Conservation (phyloP, 768 basidiomycete species). For the Hygrophorus russula region DNA sequence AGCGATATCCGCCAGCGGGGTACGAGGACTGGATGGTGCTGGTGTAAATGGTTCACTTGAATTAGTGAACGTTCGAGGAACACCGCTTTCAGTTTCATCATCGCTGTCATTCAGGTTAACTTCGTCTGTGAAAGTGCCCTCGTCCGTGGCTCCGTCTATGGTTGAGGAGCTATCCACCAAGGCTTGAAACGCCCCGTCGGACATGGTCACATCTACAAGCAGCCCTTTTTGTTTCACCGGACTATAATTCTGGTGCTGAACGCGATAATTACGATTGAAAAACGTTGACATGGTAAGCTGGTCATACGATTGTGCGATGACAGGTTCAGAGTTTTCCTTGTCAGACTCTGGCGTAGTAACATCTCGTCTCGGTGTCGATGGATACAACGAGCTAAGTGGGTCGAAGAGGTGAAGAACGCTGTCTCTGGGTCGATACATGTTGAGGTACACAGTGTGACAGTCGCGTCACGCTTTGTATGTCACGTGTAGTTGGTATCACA, state of each 20-base stretch:
- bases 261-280: conserved; percentile 23
- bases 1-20: conserved; percentile 26
- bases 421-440: conserved; percentile 23
- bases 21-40: conserved; percentile 15
- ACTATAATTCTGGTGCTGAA: conserved; percentile 15
- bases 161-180: no score
- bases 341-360: conserved; percentile 25
- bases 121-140: conserved; percentile 14
- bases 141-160: conserved; percentile 12
- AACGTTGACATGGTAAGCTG: conserved; percentile 22
- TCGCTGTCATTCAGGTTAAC: conserved; percentile 25
- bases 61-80: background rate
- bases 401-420: conserved; percentile 43
- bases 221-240: conserved; percentile 31
- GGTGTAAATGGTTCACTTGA: no score
- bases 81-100: conserved; percentile 2
- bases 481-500: background rate
- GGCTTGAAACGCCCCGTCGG: conserved; percentile 25
- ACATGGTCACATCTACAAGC: conserved; percentile 39
- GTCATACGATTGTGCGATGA: conserved; percentile 1
- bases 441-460: conserved; percentile 18
- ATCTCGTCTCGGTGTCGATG: conserved; percentile 9
- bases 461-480: background rate
- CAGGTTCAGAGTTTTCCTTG: conserved; percentile 33
- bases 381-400: conserved; percentile 23